Percentiles rank a stretch among this genome's conserved stretches.
phyloP scores from a whole-genome alignment of 129 eudicot species.

The Erigeron canadensis region DNA sequence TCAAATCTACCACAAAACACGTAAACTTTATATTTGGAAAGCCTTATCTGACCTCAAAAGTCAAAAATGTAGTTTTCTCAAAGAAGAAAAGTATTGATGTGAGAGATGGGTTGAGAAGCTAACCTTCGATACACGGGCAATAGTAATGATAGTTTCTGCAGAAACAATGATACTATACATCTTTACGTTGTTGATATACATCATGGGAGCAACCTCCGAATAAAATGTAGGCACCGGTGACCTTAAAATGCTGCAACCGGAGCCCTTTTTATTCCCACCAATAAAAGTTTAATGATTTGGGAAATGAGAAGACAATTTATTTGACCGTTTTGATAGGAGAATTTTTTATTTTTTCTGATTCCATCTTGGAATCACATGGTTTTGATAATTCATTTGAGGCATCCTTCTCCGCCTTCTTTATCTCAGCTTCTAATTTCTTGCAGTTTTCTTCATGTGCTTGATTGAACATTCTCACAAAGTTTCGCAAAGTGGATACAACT shows the following conservation, averaged over 20 bases:
- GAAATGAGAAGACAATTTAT: constrained; percentile 19
- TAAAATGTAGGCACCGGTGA: background rate
- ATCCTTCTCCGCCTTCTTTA: constrained; percentile 47
- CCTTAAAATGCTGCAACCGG: constrained; percentile 13
- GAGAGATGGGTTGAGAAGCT: constrained; percentile 21
- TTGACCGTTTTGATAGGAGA: constrained; percentile 33
- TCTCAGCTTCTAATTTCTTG: constrained; percentile 74
- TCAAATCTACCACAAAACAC: too few relatives aligned
- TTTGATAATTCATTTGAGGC: constrained; percentile 42
- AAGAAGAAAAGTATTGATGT: background rate
- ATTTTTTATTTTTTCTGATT: constrained; percentile 25
- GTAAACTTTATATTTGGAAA: background rate
- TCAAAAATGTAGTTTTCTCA: background rate
- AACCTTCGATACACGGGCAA: constrained; percentile 19
- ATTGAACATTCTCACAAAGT: constrained; percentile 71
- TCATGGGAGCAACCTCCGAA: constrained; percentile 5
- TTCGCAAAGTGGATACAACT: constrained; percentile 73
- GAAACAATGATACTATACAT: constrained; percentile 17
- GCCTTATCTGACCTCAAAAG: constrained; percentile 5
- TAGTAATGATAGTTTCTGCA: constrained; percentile 19
- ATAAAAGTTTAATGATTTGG: background rate
- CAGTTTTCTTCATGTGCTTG: constrained; percentile 70
- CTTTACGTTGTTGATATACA: constrained; percentile 27
- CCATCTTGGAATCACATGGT: constrained; percentile 33
- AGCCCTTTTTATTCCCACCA: constrained; percentile 17